A percentile compares a stretch with the other conserved stretches of the same genome.
Conservation (phyloP, 2,329 filamentous ascomycete genomes). For the Fusarium sp. region DNA sequence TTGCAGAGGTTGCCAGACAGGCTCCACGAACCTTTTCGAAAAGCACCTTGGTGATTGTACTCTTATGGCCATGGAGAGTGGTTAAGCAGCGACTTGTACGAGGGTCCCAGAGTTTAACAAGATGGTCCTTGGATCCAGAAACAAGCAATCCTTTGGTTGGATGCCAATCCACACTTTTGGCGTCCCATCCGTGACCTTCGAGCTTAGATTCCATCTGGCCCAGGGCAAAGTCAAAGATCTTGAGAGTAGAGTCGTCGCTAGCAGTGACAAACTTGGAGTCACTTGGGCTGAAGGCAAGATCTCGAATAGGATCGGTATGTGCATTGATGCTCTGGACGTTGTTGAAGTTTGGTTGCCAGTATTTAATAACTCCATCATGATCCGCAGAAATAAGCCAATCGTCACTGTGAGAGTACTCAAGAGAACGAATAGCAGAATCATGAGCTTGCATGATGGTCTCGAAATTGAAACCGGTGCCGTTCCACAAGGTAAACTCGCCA, state of each 20-base stretch:
- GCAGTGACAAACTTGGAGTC: slow-evolving; percentile 97
- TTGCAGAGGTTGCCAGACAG: slow-evolving; percentile 90
- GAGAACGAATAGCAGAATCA: slow-evolving; percentile 84
- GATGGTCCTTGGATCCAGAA: slow-evolving; percentile 96
- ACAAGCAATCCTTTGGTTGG: slow-evolving; percentile 93
- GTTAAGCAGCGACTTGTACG: slow-evolving; percentile 89
- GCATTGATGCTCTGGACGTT: slow-evolving; percentile 96
- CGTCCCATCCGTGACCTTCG: slow-evolving; percentile 97
- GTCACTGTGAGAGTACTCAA: slow-evolving; percentile 92
- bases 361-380: slow-evolving; percentile 95
- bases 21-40: slow-evolving; percentile 89
- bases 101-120: slow-evolving; percentile 99
- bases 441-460: slow-evolving; percentile 99
- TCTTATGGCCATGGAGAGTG: slow-evolving; percentile 96
- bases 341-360: slow-evolving; percentile 99
- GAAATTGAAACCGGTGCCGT: slow-evolving; percentile 98
- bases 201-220: slow-evolving; percentile 86
- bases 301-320: slow-evolving; percentile 89
- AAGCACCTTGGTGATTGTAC: slow-evolving; percentile 91
- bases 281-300: slow-evolving; percentile 92
- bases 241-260: slow-evolving; percentile 91
- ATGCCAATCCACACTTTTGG: slow-evolving; percentile 98
- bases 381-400: slow-evolving; percentile 98
- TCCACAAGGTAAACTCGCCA: slow-evolving; percentile 98
- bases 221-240: slow-evolving; percentile 95